Base-by-base conservation (phyloP, 2,329 filamentous ascomycete genomes). In the Ambrosiella cleistominuta region DNA sequence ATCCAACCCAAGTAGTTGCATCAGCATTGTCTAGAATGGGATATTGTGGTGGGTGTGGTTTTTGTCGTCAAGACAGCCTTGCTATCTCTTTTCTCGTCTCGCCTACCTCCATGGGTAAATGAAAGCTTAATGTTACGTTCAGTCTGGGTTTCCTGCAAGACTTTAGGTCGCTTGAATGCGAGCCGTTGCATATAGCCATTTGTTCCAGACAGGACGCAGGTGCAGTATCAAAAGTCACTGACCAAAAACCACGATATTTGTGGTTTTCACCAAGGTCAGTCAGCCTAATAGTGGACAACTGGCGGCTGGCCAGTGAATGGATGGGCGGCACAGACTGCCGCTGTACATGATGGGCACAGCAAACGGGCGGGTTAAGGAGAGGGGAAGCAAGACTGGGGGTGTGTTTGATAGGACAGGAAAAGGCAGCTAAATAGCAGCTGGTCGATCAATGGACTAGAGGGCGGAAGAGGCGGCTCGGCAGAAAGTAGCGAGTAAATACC, bases 271-370 rank as follows among this genome's bases (percentile, higher is more conserved):
- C 7, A 27, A 36, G 8, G 27, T 5, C 9, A 27, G 17, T 5
- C 17, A 51, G 7, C 2, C 13, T 27, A 27, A 27, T 27, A 27
- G 27, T 5, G 17, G 47, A 51, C 27, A 51, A 19, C 13, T 51
- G 47, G 47, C 17, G 47, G 47, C 17, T 51, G 47, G 15, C 17
- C 7, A 35, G 15, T 51, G 47, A 15, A 35, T 19, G 47, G 12
- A 40, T n/a, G 54, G n/a, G 27, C 19, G 35, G 55, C 36, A 49
- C 55, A 37, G 54, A 57, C 55, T 57, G 36, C 36, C 55, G 55
- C 36, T 57, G 55, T 36, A 57, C 35, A n/a, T 57, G 44, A 50
- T 35, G 55, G 55, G 45, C 45, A 50, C 55, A 57, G 44, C 45
- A 35, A 57, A 57, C 55, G 27, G 38, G 42, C 4, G 37, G 27